phyloP scores from a whole-genome alignment of 768 basidiomycete species.

The Daedaleopsis nitida region DNA sequence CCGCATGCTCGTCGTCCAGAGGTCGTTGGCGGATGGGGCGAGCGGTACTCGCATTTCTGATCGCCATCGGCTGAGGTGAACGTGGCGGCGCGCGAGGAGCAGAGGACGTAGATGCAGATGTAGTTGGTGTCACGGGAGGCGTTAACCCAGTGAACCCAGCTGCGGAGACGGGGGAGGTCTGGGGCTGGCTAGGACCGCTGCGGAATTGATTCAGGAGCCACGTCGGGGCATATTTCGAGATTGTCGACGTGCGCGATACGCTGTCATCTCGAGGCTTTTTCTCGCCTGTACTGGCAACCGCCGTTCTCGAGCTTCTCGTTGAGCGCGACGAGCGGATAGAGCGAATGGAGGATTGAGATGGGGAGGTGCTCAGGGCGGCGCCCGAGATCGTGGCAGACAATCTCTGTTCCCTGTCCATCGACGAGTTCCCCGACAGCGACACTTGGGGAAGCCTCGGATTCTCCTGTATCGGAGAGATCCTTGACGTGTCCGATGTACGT shows the following conservation, averaged over 20 bases:
- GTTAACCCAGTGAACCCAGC: slow-evolving; percentile 26
- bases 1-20: slow-evolving; percentile 58
- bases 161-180: slow-evolving; percentile 57
- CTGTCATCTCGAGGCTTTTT: slow-evolving; percentile 26
- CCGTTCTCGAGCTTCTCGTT: slow-evolving; percentile 39
- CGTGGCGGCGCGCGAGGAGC: slow-evolving; percentile 26
- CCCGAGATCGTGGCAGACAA: slow-evolving; percentile 19
- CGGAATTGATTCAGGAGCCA: slow-evolving; percentile 83
- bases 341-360: slow-evolving; percentile 66
- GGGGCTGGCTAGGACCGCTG: slow-evolving; percentile 61
- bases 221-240: slow-evolving; percentile 67
- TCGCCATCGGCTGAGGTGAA: slow-evolving; percentile 46
- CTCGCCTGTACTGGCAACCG: slow-evolving; percentile 25
- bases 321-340: slow-evolving; percentile 56
- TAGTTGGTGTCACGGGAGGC: slow-evolving; percentile 10
- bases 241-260: slow-evolving; percentile 41
- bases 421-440: slow-evolving; percentile 51
- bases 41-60: slow-evolving; percentile 29
- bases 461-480: slow-evolving; percentile 71
- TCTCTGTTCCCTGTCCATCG: slow-evolving; percentile 21
- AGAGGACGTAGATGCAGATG: slow-evolving; percentile 25
- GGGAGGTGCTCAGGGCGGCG: slow-evolving; percentile 54
- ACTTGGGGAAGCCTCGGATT: slow-evolving; percentile 54
- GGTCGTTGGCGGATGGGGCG: slow-evolving; percentile 53
- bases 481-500: slow-evolving; percentile 49